Conservation (phyloP, 2,329 filamentous ascomycete species). For the Neodidymelliopsis sp. region DNA sequence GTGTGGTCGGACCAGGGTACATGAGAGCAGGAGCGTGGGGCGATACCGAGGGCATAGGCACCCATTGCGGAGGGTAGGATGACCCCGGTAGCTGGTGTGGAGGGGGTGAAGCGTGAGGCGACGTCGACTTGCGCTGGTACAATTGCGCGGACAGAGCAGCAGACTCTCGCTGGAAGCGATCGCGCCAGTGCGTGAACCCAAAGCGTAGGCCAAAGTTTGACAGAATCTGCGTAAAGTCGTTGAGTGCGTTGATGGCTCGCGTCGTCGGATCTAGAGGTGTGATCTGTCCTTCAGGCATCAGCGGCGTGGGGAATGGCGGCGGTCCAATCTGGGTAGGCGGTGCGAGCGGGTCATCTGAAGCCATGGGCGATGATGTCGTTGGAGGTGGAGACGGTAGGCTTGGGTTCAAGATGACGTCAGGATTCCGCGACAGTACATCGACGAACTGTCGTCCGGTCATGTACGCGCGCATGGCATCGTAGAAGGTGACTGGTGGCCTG, state of each 20-base stretch:
- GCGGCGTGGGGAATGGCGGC: conserved; percentile 45
- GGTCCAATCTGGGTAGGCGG: conserved; percentile 36
- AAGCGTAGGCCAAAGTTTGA: conserved; percentile 57
- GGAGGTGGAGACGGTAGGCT: conserved; percentile 51
- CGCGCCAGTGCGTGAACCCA: conserved; percentile 59
- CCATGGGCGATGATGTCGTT: conserved; percentile 26
- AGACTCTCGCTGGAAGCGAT: conserved; percentile 57
- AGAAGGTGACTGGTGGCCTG: conserved; percentile 79
- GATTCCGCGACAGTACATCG: conserved; percentile 62
- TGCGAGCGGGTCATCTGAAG: conserved; percentile 49
- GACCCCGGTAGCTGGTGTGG: conserved; percentile 21
- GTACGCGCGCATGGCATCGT: conserved; percentile 85
- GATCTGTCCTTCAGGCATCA: conserved; percentile 33
- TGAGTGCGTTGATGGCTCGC: conserved; percentile 56
- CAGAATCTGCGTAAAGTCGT: conserved; percentile 56
- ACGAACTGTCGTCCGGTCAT: conserved; percentile 69
- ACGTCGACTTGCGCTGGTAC: conserved; percentile 44
- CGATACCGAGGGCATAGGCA: conserved; percentile 32
- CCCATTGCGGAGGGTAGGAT: conserved; percentile 38
- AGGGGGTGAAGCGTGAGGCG: conserved; percentile 36
- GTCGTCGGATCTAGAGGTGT: conserved; percentile 43
- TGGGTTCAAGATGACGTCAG: conserved; percentile 55
- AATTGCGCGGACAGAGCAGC: conserved; percentile 52
- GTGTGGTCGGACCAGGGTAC: conserved; percentile 41
- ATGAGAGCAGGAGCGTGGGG: conserved; percentile 34